Conservation (phyloP, 345 rosid species). For the Kernera saxatilis region DNA sequence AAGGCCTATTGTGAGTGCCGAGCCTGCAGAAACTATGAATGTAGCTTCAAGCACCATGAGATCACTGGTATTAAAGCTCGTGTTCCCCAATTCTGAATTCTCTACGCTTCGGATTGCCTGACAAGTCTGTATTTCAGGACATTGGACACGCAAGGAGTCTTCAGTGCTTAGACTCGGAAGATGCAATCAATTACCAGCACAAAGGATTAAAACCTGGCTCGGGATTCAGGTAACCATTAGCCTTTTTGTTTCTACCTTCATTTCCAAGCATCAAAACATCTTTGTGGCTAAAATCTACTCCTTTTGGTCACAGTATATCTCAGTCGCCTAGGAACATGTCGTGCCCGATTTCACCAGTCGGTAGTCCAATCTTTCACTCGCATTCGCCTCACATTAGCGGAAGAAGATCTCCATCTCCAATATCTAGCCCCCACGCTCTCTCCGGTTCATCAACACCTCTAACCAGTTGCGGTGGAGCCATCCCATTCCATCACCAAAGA, state of each 20-base stretch:
- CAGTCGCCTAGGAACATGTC: slow-evolving; percentile 48
- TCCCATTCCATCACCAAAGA: slow-evolving; percentile 52
- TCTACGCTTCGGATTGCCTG: slow-evolving; percentile 9
- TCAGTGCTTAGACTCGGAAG: slow-evolving; percentile 44
- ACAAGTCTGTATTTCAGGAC: slow-evolving; percentile 38
- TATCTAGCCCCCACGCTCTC: slow-evolving; percentile 57
- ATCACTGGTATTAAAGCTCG: slow-evolving; percentile 41
- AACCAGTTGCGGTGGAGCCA: slow-evolving; percentile 49
- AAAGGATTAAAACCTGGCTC: slow-evolving; percentile 39
- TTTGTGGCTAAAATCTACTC: background rate
- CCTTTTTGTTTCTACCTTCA: background rate
- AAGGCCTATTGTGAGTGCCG: slow-evolving; percentile 37
- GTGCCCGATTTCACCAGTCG: slow-evolving; percentile 57
- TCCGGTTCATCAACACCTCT: slow-evolving; percentile 67
- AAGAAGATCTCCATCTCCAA: slow-evolving; percentile 58
- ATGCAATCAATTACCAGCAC: slow-evolving; percentile 37
- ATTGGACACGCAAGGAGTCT: slow-evolving; percentile 42
- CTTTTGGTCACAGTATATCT: slow-evolving; percentile 36
- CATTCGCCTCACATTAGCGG: slow-evolving; percentile 55
- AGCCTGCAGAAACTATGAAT: slow-evolving; percentile 39
- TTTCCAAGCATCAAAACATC: background rate
- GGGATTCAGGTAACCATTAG: slow-evolving; percentile 42
- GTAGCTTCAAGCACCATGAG: slow-evolving; percentile 44
- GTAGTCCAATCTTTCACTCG: slow-evolving; percentile 56
- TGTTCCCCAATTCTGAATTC: background rate